Conservation (phyloP, 148 eudicot species). For the Camellia sinensis region DNA sequence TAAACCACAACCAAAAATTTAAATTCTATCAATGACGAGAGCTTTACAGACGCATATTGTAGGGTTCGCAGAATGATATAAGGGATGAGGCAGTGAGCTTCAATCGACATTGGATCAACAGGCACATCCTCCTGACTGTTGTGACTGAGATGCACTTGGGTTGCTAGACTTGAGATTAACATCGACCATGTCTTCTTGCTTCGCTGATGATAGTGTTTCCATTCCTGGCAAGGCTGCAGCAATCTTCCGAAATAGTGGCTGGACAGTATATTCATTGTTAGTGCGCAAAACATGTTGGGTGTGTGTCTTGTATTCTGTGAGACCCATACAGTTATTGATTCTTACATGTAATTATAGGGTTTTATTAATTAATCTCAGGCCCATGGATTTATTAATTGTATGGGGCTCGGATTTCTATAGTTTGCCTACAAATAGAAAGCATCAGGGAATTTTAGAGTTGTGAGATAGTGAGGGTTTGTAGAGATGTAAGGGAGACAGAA, state of each 20-base stretch:
- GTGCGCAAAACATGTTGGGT: too few species aligned
- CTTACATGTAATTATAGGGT: too few species aligned
- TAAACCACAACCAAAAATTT: conserved; percentile 8
- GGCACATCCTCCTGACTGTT: conserved; percentile 48
- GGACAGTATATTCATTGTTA: conserved; percentile 5
- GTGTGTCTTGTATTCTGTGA: too few species aligned
- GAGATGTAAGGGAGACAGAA: too few species aligned
- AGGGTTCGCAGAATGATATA: conserved; percentile 23
- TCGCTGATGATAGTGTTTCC: conserved; percentile 50
- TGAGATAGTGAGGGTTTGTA: too few species aligned
- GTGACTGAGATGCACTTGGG: conserved; percentile 34
- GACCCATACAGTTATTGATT: too few species aligned
- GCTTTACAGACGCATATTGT: conserved; percentile 18
- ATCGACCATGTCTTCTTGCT: conserved; percentile 57
- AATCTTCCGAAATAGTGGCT: conserved; percentile 48
- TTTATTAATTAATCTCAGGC: too few species aligned
- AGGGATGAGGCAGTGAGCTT: not conserved
- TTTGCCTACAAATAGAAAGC: too few species aligned
- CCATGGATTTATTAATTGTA: too few species aligned
- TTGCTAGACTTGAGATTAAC: conserved; percentile 51
- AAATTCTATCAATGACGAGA: not conserved
- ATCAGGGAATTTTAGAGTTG: too few species aligned
- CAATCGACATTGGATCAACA: conserved; percentile 19
- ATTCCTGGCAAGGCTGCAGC: conserved; percentile 56
- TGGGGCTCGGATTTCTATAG: too few species aligned